Percentiles rank a stretch among this genome's conserved stretches.
phyloP scores from a whole-genome alignment of 768 basidiomycete species.

The Gelatoporia subvermispora region DNA sequence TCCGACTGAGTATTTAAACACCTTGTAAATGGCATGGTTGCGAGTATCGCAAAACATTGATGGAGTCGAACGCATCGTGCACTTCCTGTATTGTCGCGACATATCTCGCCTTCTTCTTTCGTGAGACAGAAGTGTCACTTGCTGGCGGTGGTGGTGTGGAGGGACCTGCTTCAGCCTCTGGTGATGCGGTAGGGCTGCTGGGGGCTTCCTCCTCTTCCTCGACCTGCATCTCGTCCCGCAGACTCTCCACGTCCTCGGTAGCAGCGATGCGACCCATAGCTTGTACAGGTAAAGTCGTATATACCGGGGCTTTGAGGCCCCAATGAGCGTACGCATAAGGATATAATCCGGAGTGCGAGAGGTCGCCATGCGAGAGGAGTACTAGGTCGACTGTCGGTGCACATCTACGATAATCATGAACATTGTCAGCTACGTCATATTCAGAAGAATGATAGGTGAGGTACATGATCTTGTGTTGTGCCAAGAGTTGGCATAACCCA shows the following conservation, averaged over 20 bases:
- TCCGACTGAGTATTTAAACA: slow-evolving; percentile 26
- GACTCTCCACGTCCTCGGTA: slow-evolving; percentile 80
- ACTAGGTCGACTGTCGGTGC: slow-evolving; percentile 86
- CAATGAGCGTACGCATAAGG: slow-evolving; percentile 87
- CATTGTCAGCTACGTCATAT: too few relatives aligned
- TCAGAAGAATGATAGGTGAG: too few relatives aligned
- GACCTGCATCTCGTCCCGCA: slow-evolving; percentile 71
- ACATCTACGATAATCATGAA: slow-evolving; percentile 37
- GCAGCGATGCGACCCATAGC: slow-evolving; percentile 93
- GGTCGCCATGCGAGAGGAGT: slow-evolving; percentile 89
- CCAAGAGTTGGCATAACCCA: not conserved
- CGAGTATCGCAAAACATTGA: slow-evolving; percentile 91
- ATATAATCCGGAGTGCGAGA: slow-evolving; percentile 86
- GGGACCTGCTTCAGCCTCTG: slow-evolving; percentile 7
- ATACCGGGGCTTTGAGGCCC: slow-evolving; percentile 86
- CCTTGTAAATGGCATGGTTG: slow-evolving; percentile 95
- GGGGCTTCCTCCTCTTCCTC: slow-evolving; percentile 30
- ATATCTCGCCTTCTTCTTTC: slow-evolving; percentile 43
- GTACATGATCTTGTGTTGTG: too few relatives aligned
- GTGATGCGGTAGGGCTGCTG: slow-evolving; percentile 18
- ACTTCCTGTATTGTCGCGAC: slow-evolving; percentile 81
- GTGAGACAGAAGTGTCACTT: not conserved
- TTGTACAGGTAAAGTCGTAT: slow-evolving; percentile 91
- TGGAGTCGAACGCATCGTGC: slow-evolving; percentile 86
- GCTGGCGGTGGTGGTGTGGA: not conserved